A percentile compares a stretch with the other conserved stretches of the same genome.
Conservation (phyloP, 2,329 filamentous ascomycete species). For the Davidsoniella virescens region DNA sequence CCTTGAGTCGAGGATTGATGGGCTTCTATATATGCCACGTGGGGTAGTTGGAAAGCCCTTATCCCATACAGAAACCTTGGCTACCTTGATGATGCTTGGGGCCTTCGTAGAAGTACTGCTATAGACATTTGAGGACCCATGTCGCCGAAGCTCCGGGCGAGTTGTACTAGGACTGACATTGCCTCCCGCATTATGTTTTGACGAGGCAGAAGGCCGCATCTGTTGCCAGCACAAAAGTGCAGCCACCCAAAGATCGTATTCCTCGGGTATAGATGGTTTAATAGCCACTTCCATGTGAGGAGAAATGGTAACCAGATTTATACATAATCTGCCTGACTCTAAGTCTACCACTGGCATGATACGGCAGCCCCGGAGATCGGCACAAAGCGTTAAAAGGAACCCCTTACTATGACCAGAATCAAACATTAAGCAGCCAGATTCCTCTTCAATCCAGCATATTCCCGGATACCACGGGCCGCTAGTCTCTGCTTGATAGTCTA, state of each 20-base stretch:
- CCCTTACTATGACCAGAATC: slow-evolving; percentile 34
- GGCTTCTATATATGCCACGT: slow-evolving; percentile 37
- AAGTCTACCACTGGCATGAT: slow-evolving; percentile 22
- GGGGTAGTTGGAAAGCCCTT: slow-evolving; percentile 45
- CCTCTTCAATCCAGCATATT: slow-evolving; percentile 64
- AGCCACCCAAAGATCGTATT: slow-evolving; percentile 66
- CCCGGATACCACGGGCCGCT: slow-evolving; percentile 50
- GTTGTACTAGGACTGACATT: slow-evolving; percentile 21
- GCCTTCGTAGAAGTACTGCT: slow-evolving; percentile 17
- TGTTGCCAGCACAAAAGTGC: slow-evolving; percentile 72
- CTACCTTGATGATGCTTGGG: slow-evolving; percentile 80
- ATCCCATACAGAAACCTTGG: slow-evolving; percentile 83
- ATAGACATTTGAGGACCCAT: slow-evolving; percentile 15
- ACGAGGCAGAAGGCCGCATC: slow-evolving; percentile 40
- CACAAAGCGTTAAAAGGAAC: slow-evolving; percentile 8
- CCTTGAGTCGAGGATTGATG: slow-evolving; percentile 40
- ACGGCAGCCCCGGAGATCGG: slow-evolving; percentile 8
- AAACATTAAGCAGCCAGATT: slow-evolving; percentile 57
- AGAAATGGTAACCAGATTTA: slow-evolving; percentile 9
- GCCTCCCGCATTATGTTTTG: slow-evolving; percentile 28
- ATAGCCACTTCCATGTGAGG: slow-evolving; percentile 38
- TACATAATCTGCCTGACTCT: slow-evolving; percentile 7
- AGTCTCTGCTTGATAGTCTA: slow-evolving; percentile 52
- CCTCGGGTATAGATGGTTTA: slow-evolving; percentile 44
- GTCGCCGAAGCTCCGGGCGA: slow-evolving; percentile 28